Evolutionary conservation across 163 green algal genomes (phyloP).

Genomic region (Scenedesmus sp.): DNA sequence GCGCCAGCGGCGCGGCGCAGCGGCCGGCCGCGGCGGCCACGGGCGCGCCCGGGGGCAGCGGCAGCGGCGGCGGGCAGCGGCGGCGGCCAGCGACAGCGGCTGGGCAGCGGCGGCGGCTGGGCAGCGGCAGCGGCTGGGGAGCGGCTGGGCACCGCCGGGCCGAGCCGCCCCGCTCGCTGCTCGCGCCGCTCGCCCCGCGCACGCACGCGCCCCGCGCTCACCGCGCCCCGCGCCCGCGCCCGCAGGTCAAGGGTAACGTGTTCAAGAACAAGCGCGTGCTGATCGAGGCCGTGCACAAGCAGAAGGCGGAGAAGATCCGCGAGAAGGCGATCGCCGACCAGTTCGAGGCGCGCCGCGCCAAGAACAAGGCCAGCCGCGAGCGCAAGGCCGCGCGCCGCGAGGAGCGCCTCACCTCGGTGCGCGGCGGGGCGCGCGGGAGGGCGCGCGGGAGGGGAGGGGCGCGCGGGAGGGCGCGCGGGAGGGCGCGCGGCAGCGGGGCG

Average conservation of each 20-base stretch:
- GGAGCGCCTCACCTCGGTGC: constrained; percentile 84
- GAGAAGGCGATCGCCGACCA: constrained; percentile 99
- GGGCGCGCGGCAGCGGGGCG: too few relatives aligned
- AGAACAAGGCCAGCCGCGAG: constrained; percentile 96
- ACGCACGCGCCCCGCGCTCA: neutral
- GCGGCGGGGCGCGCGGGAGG: constrained; percentile 48
- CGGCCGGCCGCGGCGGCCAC: neutral
- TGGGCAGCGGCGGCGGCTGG: too few relatives aligned
- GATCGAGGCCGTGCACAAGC: constrained; percentile 99
- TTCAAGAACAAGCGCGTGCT: constrained; percentile 99
- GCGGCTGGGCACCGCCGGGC: too few relatives aligned
- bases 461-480: too few relatives aligned
- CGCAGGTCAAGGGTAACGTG: constrained; percentile 98
- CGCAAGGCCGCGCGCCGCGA: constrained; percentile 94
- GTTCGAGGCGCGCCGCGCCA: constrained; percentile 96
- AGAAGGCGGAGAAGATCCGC: constrained; percentile 99
- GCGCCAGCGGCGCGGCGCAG: neutral
- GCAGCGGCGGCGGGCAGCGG: neutral
- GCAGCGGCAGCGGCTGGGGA: too few relatives aligned
- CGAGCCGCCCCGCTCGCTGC: too few relatives aligned
- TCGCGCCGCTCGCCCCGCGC: too few relatives aligned
- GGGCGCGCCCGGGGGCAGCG: too few relatives aligned
- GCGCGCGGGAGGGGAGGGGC: neutral
- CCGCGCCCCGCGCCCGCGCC: neutral
- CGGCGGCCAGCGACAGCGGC: neutral